Evolutionary conservation across 2,329 filamentous ascomycete genomes (phyloP), one percentile per base, ranked within the genome.

Genomic region (Colletotrichum sp.): DNA sequence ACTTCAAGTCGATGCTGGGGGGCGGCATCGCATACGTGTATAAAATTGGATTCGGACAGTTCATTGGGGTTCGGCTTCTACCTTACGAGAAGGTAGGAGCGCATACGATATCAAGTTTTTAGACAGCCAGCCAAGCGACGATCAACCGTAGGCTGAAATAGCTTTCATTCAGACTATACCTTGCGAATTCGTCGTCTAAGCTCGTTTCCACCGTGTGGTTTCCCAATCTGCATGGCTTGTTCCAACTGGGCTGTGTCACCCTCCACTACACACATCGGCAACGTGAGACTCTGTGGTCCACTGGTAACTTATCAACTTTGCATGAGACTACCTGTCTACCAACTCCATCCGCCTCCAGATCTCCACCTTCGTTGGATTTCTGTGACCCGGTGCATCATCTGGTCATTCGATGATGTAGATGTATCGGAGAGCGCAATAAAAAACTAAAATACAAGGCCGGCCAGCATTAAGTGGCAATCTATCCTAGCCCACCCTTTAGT

Each of bases 401-500:
- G 71, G 71, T 60, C 67, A 65, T 72, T 34, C 69, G 78, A 82
- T 80, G 74, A 82, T 80, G 81, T 80, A 83, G 82, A 83, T 83
- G 80, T 83, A 82, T 79, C 80, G 73, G 69, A 78, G 76, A 80
- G 80, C 77, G 80, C 79, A 83, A 85, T 83, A 84, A 84, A 85
- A 84, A 84, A 84, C 84, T 89, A 89, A 82, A 89, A 85, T 89
- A 89, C 87, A 89, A 69, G 32, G 61, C 32, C 26, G 32, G 58
- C 74, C 74, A 73, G 56, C 56, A 76, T 73, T 70, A 73, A 66
- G 72, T 81, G 77, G 77, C 79, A 76, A 69, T 73, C 69, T 76
- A 77, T 65, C 73, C 67, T 66, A 77, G 66, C 72, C 70, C 67
- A 75, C 75, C n/a, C 78, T 86, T 91, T 96, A 98, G 88, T 98